Evolutionary conservation across 2,329 filamentous ascomycete species (phyloP).

Genomic region (Nigrograna mackinnonii): DNA sequence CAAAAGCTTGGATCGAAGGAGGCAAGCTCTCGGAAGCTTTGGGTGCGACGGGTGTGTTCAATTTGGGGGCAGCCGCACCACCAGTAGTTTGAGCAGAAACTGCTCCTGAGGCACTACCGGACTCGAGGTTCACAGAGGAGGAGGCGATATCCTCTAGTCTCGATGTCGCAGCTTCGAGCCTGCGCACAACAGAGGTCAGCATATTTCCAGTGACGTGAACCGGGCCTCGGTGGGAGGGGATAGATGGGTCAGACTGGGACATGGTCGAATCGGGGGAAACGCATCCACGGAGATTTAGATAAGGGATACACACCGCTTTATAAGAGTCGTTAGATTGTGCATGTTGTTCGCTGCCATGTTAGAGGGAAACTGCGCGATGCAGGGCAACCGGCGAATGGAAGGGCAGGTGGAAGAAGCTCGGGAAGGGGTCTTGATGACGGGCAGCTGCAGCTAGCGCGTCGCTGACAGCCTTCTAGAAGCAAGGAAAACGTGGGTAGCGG

Average conservation of each 20-base stretch:
- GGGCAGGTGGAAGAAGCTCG: constrained; percentile 17
- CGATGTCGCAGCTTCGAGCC: constrained; percentile 95
- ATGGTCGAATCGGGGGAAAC: constrained; percentile 12
- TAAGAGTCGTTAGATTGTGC: constrained; percentile 95
- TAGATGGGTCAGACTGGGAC: constrained; percentile 10
- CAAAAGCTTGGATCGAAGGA: constrained; percentile 83
- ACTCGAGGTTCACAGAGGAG: constrained; percentile 60
- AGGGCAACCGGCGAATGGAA: constrained; percentile 24
- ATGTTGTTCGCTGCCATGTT: constrained; percentile 80
- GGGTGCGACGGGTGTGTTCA: constrained; percentile 32
- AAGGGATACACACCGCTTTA: constrained; percentile 78
- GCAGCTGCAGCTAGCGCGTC: constrained; percentile 22
- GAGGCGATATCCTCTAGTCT: constrained; percentile 95
- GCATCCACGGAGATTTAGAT: background rate
- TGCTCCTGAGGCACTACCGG: constrained; percentile 29
- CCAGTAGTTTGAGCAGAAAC: constrained; percentile 26
- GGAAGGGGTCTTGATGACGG: constrained; percentile 26
- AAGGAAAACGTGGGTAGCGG: too few species aligned
- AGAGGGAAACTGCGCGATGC: constrained; percentile 30
- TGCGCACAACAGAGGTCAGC: constrained; percentile 59
- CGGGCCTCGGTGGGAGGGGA: constrained; percentile 17
- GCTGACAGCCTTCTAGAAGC: constrained; percentile 14
- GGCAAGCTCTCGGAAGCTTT: constrained; percentile 48
- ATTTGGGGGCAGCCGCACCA: constrained; percentile 35
- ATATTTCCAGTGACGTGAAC: constrained; percentile 36